Evolutionary conservation across 192 early-diverging fungal genomes (phyloP), one percentile per base, ranked within the genome.

Genomic region (Backusella liffmaniae): DNA sequence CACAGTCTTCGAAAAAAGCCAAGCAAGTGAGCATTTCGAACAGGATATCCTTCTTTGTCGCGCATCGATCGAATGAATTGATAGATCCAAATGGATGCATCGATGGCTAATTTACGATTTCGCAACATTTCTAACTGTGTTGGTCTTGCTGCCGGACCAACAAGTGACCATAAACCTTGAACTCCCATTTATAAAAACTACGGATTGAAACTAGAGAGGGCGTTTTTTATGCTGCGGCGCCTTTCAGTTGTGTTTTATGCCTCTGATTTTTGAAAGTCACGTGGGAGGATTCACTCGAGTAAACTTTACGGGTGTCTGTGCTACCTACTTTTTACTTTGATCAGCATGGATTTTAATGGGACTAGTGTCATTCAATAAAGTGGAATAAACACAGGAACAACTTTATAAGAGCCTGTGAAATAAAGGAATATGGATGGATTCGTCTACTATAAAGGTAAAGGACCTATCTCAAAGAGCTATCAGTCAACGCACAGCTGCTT

Each of bases 41-140:
- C 46, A 21, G 87, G 86, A 73, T 96, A 89, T 2, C 98, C 98
- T 29, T 96, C 90, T 34, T 87, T 87, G 83, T 97, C 96, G 30
- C 91, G 90, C 92, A 99, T 96, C 4, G 97, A 96, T 74, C 94
- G 95, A 39, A 98, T 74, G 74, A 99, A 97, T 87, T 99, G 98
- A 79, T 99, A 91, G 35, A 99, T 88, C 98, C 98, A 99, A 66
- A 99, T 99, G 67, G 91, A 93, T 18, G 97, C 98, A 84, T 98
- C 97, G 29, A 99, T 88, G 3, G 96, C 97, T 67, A 99, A 80
- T 30, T 85, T 82, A 75, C 91, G 92, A 74, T 93, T 89, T 5
- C 84, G 77, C 34, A 99, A 82, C 18, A 90, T 84, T 18, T 99
- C 98, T 29, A 99, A 81, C 32, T 91, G 85, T 49, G 93, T 87